Base-by-base conservation (phyloP, 2,329 filamentous ascomycete species). In the Nemania sp. region DNA sequence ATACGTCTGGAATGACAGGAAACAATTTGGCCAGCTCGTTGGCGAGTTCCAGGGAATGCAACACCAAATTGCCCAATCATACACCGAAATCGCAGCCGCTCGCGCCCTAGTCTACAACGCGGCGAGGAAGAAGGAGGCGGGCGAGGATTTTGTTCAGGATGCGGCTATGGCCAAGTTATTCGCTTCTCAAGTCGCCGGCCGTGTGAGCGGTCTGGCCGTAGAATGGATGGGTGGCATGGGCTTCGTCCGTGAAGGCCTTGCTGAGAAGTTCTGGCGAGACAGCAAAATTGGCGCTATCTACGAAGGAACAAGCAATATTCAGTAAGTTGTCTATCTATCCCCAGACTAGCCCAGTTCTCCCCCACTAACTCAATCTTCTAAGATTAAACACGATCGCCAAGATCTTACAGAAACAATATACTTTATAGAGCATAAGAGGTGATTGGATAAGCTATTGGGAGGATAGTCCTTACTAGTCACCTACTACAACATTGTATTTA, bases 161-260 rank as follows among this genome's bases (percentile, higher is more conserved):
- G 96, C 96, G 10, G 96, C 96, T 74, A 99, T 99, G 96, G 96
- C 96, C 62, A 99, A 99, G 86, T 87, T 99, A 63, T 97, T 92
- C 79, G 90, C 96, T 2, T 96, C 93, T 4, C 96, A 99, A 82
- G 93, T 99, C 35, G 96, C 96, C 0, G 92, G 93, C 22, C 90
- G 89, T 62, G 95, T 99, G 22, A 92, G 91, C 63, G 90, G 94
- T 6, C 87, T 92, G 56, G 96, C 95, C 0, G 89, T 99, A 29
- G 96, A 99, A 83, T 99, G 96, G 96, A 98, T 98, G 95, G 96
- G 96, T 55, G 96, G 96, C 69, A 98, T 99, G 96, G 96, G 96
- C 53, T 99, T 99, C 76, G 96, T 99, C 18, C 86, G 96, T 52
- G 96, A 99, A 81, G 96, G 96, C 0, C 89, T 97, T 66, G 96